Conservation (phyloP, 768 basidiomycete species). For the Amanita rubescens region DNA sequence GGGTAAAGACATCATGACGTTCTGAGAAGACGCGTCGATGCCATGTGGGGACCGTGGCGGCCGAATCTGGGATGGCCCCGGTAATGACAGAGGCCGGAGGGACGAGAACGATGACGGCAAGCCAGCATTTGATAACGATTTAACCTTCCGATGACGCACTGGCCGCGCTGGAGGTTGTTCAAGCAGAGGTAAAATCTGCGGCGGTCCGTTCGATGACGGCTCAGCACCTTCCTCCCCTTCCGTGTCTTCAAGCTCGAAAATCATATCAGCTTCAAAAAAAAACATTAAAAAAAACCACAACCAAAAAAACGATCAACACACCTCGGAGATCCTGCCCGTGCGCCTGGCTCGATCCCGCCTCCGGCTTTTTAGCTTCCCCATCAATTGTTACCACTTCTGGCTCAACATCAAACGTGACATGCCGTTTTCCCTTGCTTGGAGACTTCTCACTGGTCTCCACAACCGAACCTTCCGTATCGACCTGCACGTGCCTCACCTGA, state of each 20-base stretch:
- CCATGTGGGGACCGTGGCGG: slow-evolving; percentile 32
- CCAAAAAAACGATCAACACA: slow-evolving; percentile 19
- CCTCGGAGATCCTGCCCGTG: slow-evolving; percentile 35
- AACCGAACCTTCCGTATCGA: slow-evolving; percentile 5
- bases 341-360: slow-evolving; percentile 23
- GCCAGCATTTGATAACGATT: slow-evolving; percentile 28
- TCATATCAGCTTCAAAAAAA: slow-evolving; percentile 38
- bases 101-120: slow-evolving; percentile 51
- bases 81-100: slow-evolving; percentile 64
- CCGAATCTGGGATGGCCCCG: slow-evolving; percentile 53
- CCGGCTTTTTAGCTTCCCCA: slow-evolving; percentile 23
- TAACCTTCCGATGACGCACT: slow-evolving; percentile 21
- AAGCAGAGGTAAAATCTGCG: slow-evolving; percentile 33
- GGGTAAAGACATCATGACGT: slow-evolving; percentile 23
- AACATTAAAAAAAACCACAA: neutral
- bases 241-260: slow-evolving; percentile 66
- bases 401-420: slow-evolving; percentile 68
- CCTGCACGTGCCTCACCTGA: slow-evolving; percentile 1
- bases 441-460: slow-evolving; percentile 7
- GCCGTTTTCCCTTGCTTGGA: slow-evolving; percentile 46
- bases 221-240: slow-evolving; percentile 40
- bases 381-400: slow-evolving; percentile 46
- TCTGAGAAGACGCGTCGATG: slow-evolving; percentile 29
- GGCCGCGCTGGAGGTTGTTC: slow-evolving; percentile 33
- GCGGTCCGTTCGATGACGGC: slow-evolving; percentile 21